phyloP scores from a whole-genome alignment of 176 grass and related monocot genomes.

The Rhynchospora pubera region DNA sequence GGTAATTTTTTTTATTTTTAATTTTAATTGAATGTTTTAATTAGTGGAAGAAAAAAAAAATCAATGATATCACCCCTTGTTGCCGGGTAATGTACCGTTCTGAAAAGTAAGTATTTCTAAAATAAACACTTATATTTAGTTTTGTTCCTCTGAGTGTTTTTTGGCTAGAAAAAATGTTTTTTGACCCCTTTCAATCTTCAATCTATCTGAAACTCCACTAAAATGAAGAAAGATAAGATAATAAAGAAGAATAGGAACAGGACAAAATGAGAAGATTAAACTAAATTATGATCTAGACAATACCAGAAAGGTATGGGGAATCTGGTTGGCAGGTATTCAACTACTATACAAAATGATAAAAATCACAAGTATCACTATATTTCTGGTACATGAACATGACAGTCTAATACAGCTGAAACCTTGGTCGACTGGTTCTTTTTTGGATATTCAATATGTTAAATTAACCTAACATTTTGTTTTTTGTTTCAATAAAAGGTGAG shows the following conservation, averaged over 20 bases:
- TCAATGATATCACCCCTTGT: neutral
- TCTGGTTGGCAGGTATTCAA: neutral
- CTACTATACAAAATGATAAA: neutral
- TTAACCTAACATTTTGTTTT: neutral
- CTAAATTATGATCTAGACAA: neutral
- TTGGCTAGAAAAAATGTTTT: neutral
- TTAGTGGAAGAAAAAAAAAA: neutral
- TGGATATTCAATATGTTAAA: neutral
- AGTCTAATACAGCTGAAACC: neutral
- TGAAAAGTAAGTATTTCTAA: too few relatives aligned
- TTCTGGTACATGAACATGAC: neutral
- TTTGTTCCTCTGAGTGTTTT: neutral
- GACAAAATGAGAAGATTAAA: neutral
- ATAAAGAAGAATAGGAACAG: neutral
- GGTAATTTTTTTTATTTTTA: conserved; percentile 1
- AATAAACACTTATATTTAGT: neutral
- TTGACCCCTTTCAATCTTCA: neutral
- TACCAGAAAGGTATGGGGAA: neutral
- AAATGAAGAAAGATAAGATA: neutral
- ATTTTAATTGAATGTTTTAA: neutral
- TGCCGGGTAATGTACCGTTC: too few relatives aligned
- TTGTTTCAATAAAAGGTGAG: conserved; percentile 29
- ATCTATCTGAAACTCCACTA: neutral
- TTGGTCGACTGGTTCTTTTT: neutral
- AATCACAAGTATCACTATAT: neutral